Base-by-base conservation (phyloP, 2,329 filamentous ascomycete genomes). In the Microdochium paspali region DNA sequence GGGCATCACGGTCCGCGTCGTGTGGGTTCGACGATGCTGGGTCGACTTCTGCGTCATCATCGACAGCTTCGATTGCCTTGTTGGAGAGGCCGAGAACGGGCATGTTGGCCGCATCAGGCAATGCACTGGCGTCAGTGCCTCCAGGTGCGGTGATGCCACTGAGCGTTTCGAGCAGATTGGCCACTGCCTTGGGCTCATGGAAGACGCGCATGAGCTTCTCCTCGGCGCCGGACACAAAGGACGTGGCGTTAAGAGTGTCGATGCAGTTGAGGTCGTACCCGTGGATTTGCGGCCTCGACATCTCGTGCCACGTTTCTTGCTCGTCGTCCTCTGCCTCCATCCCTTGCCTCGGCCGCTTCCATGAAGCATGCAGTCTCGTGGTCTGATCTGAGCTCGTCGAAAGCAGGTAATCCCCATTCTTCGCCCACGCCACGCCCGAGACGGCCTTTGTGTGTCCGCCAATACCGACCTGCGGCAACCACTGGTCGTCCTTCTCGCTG, bases 141-240 rank as follows among this genome's bases (percentile, higher is more conserved):
- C 54, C 49, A 12, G 54, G 52, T 50, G 65, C 60, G 46, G 69
- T 64, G 49, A 89, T 80, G 4, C 77, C 81, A 52, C 83, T 84
- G 2, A 95, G 74, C 9, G 72, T 77, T 49, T 76, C 67, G 2
- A 96, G 75, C 55, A 97, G 76, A 18, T 77, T 73, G 0, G 90
- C 90, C 10, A 95, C 87, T 4, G 85, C 85, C 61, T 82, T 86
- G 5, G 93, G 93, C 66, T 95, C 84, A 59, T 86, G 84, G 65
- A 98, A 98, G 2, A 98, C 91, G 23, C 93, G 85, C 63, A 98
- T 79, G n/a, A 98, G 79, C 67, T 98, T 98, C 71, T 98, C 93
- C 55, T 98, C 93, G 3, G 93, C 93, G 6, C 93, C 93, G 2
- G 90, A 95, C 21, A 97, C 85, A 61, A 98, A 98, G 55, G 84